Evolutionary conservation across 345 rosid genomes (phyloP).

Genomic region (Eucalyptus sideroxylon): DNA sequence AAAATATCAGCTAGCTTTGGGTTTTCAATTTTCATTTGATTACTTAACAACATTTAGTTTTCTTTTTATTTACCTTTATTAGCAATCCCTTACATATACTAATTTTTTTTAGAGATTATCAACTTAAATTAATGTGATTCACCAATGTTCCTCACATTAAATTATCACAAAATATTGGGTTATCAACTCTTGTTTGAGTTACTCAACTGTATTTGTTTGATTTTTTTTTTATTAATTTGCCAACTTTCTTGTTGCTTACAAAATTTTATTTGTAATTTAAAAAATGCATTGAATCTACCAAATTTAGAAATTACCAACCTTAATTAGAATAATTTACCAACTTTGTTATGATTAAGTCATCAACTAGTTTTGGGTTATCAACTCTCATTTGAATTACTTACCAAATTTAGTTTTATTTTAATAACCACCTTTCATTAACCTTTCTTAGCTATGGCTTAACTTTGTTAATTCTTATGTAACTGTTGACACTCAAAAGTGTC

Average conservation of each 20-base stretch:
- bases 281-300: neutral
- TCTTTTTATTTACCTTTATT: neutral
- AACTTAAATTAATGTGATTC: neutral
- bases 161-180: neutral
- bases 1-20: neutral
- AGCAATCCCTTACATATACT: neutral
- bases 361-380: neutral
- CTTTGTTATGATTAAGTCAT: neutral
- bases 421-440: neutral
- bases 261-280: neutral
- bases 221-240: neutral
- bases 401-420: neutral
- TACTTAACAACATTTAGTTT: neutral
- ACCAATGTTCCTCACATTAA: neutral
- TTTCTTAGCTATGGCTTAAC: neutral
- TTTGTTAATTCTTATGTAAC: neutral
- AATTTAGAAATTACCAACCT: neutral
- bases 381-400: neutral
- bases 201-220: neutral
- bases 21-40: neutral
- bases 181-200: neutral
- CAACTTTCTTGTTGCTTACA: neutral
- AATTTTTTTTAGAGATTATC: neutral
- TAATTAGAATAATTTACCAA: neutral
- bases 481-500: no score